Conservation (phyloP, 2,329 filamentous ascomycete species). For the Cryphonectria carpinicola region DNA sequence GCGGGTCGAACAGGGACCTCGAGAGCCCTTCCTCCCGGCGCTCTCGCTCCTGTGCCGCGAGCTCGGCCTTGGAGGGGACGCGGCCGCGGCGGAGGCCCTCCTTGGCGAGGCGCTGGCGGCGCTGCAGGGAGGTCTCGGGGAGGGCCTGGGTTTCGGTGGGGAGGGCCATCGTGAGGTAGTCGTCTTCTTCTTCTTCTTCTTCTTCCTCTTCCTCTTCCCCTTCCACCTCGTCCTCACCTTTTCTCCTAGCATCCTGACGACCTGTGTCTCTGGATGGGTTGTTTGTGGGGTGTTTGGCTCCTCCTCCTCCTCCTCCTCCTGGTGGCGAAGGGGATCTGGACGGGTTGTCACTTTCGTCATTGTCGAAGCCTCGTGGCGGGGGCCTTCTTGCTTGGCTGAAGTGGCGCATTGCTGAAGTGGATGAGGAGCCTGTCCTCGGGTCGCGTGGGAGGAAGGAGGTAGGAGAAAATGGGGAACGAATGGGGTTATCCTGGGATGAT, state of each 20-base stretch:
- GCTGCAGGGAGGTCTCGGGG: constrained; percentile 57
- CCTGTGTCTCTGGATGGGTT: background rate
- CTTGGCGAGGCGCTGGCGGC: constrained; percentile 56
- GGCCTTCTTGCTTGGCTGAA: constrained; percentile 13
- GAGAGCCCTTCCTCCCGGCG: constrained; percentile 77
- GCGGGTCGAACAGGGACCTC: constrained; percentile 68
- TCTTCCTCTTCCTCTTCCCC: constrained; percentile 25
- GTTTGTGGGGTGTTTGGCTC: no score
- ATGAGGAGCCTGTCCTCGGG: background rate
- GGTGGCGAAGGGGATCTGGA: background rate
- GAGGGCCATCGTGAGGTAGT: constrained; percentile 98
- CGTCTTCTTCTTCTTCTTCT: constrained; percentile 75
- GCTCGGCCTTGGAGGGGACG: constrained; percentile 81
- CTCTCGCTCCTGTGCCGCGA: constrained; percentile 72
- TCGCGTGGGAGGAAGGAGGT: background rate
- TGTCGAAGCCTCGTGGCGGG: constrained; percentile 1
- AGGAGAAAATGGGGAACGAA: no score
- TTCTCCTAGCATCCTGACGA: background rate
- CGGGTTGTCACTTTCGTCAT: background rate
- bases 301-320: background rate
- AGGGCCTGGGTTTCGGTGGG: constrained; percentile 59
- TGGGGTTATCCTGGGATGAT: background rate
- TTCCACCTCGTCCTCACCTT: no score
- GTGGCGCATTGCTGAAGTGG: constrained; percentile 14
- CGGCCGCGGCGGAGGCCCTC: constrained; percentile 70